Base-by-base conservation (phyloP, 2,329 filamentous ascomycete species). In the Apiospora arundinis region DNA sequence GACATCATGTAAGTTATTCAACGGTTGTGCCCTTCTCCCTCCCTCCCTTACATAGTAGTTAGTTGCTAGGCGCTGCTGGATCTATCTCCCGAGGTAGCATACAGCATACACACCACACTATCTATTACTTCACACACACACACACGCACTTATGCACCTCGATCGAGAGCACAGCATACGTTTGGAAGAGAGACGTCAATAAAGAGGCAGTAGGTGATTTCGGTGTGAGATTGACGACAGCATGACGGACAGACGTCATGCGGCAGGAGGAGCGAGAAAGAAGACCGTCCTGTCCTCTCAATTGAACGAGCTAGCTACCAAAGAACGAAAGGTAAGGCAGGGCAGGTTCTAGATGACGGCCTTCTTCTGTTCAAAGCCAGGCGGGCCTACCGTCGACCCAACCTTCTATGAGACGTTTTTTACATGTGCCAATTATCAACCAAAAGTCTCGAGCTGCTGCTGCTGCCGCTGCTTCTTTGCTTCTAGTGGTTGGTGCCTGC, bases 161-260 rank as follows among this genome's bases (percentile, higher is more conserved):
- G 28, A 18, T 56, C 16, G 52, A 37, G 56, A 63, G 21, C 42
- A 48, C 5, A 6, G 45, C 56, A 40, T 40, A 9, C 32, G 56
- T 40, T 40, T 40, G 32, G 32, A 37, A 21, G 1, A 32, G 18
- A 63, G 18, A 60, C n/a, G 32, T 12, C 56, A 23, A 14, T 4
- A 63, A 14, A 37, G 32, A 63, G n/a, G 14, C 49, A n/a, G 2
- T 14, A 45, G 56, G 56, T 63, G 32, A n/a, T 40, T 37, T 14
- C 28, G 18, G 21, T 63, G 56, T 40, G 56, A n/a, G 9, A n/a
- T 63, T 63, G 56, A 63, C 56, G 56, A n/a, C 56, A 63, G 56
- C 56, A 63, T 63, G 56, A 63, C 56, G 56, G 56, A 14, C 9
- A 40, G 32, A 37, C 56, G 56, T 63, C 56, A 37, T 63, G 56